These are phyloP conservation scores for Fragosphaeria purpurea DNA, from an alignment of 2,329 filamentous ascomycete genomes.

Conservation along the genomic window DNA sequence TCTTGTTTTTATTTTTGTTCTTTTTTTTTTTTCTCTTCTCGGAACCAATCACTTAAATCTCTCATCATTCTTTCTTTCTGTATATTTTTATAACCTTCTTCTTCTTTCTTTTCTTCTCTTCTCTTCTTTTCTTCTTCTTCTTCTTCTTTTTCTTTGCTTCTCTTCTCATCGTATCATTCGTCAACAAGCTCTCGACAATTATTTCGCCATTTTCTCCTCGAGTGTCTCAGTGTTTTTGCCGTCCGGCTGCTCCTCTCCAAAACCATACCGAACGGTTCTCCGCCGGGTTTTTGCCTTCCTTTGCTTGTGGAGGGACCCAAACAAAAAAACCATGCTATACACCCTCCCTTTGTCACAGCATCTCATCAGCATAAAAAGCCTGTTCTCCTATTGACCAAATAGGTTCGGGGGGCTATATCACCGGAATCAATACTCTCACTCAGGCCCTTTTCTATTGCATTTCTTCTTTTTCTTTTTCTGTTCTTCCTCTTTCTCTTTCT, in stretches of 20 bases:
- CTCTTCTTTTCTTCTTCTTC: not conserved
- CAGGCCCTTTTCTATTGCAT: not conserved
- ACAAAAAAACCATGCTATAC: not conserved
- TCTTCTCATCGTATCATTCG: no score
- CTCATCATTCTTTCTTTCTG: not conserved
- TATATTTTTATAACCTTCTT: no score
- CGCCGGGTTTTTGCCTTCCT: not conserved
- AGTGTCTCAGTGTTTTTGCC: no score
- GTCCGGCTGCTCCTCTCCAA: no score
- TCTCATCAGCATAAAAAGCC: not conserved
- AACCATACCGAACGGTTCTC: no score
- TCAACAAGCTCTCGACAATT: no score
- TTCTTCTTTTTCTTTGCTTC: not conserved
- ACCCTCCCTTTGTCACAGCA: not conserved
- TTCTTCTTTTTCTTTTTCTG: not conserved
- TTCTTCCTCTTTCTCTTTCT: not conserved
- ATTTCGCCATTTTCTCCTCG: no score
- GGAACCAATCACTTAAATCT: no score
- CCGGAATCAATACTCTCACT: not conserved
- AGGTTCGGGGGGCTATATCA: conserved; percentile 3
- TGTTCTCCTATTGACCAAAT: not conserved
- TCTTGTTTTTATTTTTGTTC: not conserved
- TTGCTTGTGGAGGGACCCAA: not conserved
- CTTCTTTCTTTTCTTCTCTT: not conserved
- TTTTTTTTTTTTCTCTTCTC: not conserved